These are phyloP conservation scores for Clonostachys sp. DNA, from an alignment of 2,329 filamentous ascomycete species.

Conservation along the genomic window DNA sequence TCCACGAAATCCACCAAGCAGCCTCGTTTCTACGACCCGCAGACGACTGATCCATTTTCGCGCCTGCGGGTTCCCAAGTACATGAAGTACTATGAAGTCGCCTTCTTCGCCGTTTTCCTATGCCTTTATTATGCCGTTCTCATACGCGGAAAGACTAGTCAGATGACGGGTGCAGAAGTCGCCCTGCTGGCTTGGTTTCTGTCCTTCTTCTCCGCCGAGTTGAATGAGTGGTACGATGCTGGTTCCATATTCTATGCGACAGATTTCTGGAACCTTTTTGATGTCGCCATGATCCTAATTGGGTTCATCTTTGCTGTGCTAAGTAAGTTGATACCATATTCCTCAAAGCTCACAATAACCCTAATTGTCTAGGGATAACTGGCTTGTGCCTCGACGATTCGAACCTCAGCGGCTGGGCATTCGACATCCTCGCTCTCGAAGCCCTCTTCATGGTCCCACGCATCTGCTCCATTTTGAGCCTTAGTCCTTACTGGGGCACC, in stretches of 20 bases:
- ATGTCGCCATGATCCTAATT: conserved; percentile 69
- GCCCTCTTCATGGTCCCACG: conserved; percentile 87
- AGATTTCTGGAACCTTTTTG: conserved; percentile 77
- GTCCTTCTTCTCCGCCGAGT: conserved; percentile 82
- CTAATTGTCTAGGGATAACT: conserved; percentile 18
- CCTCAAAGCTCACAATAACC: too few species aligned
- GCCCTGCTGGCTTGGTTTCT: conserved; percentile 81
- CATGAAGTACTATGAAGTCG: conserved; percentile 76
- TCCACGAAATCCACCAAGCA: conserved; percentile 69
- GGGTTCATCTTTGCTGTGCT: conserved; percentile 67
- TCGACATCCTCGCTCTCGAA: conserved; percentile 85
- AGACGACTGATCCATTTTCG: conserved; percentile 67
- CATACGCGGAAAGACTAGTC: conserved; percentile 62
- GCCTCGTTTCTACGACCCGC: conserved; percentile 69
- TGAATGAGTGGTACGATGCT: conserved; percentile 80
- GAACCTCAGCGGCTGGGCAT: conserved; percentile 70
- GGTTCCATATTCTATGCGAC: conserved; percentile 81
- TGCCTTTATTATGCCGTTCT: conserved; percentile 83
- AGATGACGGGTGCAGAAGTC: conserved; percentile 65
- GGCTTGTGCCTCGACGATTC: conserved; percentile 44
- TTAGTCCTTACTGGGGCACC: conserved; percentile 88
- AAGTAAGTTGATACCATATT: conserved; percentile 46
- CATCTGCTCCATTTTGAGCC: conserved; percentile 79
- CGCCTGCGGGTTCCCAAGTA: conserved; percentile 77
- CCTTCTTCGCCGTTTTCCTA: conserved; percentile 76